A percentile compares a stretch with the other conserved stretches of the same genome.
phyloP scores from a whole-genome alignment of 495 filamentous ascomycete genomes.

The Penicillium daleae region DNA sequence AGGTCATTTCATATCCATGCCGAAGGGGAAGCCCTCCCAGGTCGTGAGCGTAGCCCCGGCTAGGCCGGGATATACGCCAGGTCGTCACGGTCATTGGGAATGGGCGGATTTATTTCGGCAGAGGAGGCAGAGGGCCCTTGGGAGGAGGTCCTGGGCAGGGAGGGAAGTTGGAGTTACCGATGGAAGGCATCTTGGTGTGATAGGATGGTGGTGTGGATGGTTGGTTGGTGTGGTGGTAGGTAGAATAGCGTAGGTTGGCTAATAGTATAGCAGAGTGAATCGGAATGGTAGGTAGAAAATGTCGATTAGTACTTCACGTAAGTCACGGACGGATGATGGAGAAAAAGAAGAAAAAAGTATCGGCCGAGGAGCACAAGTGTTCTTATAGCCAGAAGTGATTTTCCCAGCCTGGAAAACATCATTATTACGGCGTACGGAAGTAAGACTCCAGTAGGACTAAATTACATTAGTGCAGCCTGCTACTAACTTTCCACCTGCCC shows the following conservation, averaged over 20 bases:
- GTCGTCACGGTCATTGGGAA: conserved; percentile 47
- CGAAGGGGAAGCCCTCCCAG: conserved; percentile 30
- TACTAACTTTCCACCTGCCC: not conserved
- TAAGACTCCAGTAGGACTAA: conserved; percentile 20
- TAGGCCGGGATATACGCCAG: conserved; percentile 29
- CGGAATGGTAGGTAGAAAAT: conserved; percentile 4
- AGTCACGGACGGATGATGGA: not conserved
- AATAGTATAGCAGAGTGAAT: conserved; percentile 20
- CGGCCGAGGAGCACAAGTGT: conserved; percentile 18
- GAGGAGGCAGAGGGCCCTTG: conserved; percentile 79
- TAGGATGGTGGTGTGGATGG: conserved; percentile 20
- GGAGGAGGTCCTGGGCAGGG: conserved; percentile 86
- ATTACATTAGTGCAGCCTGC: conserved; percentile 23
- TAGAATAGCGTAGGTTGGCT: conserved; percentile 15
- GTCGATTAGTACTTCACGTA: conserved; percentile 9
- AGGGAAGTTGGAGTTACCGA: conserved; percentile 68
- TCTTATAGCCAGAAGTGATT: conserved; percentile 31
- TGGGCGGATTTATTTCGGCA: conserved; percentile 66
- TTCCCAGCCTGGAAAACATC: conserved; percentile 12
- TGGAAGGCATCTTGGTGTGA: conserved; percentile 70
- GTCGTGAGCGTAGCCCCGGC: conserved; percentile 33
- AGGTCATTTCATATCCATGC: conserved; percentile 41
- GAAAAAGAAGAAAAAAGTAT: conserved; percentile 16
- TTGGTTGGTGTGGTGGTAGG: conserved; percentile 9
- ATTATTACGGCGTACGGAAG: conserved; percentile 12